These are phyloP conservation scores for Neurospora africana DNA, from an alignment of 495 filamentous ascomycete species.

Conservation along the genomic window DNA sequence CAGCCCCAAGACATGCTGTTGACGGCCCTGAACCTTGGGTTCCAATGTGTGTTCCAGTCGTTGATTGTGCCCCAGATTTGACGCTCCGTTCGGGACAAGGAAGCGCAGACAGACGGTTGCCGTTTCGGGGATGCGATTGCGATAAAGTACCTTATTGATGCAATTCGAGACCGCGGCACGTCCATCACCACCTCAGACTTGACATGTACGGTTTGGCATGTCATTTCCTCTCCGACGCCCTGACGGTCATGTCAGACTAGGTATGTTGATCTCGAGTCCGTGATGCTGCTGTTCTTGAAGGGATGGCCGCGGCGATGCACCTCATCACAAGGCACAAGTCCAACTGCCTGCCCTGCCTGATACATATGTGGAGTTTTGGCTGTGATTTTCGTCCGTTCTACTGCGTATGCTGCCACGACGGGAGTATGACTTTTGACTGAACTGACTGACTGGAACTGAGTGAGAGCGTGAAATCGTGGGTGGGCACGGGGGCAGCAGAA, in stretches of 20 bases:
- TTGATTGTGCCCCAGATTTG: not conserved
- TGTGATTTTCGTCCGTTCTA: not conserved
- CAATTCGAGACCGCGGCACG: not conserved
- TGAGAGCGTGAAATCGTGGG: not conserved
- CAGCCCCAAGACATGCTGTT: not conserved
- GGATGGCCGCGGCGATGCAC: not conserved
- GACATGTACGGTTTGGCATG: not conserved
- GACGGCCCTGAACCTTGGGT: conserved; percentile 3
- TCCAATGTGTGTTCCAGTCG: not conserved
- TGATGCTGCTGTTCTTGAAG: not conserved
- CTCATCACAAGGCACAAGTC: not conserved
- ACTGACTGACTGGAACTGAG: not conserved
- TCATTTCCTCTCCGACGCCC: not conserved
- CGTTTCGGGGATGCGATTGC: not conserved
- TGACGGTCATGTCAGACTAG: not conserved
- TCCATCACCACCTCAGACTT: not conserved
- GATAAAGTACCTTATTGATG: no score
- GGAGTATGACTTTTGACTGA: not conserved
- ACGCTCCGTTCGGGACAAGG: not conserved
- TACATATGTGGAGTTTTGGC: not conserved
- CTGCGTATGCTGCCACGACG: not conserved
- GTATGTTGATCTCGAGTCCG: not conserved
- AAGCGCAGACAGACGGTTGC: not conserved
- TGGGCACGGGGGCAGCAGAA: not conserved
- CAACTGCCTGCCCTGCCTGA: not conserved